These are phyloP conservation scores for Scheffersomyces ergatensis DNA, from an alignment of 805 yeast genomes.

Conservation along the genomic window DNA sequence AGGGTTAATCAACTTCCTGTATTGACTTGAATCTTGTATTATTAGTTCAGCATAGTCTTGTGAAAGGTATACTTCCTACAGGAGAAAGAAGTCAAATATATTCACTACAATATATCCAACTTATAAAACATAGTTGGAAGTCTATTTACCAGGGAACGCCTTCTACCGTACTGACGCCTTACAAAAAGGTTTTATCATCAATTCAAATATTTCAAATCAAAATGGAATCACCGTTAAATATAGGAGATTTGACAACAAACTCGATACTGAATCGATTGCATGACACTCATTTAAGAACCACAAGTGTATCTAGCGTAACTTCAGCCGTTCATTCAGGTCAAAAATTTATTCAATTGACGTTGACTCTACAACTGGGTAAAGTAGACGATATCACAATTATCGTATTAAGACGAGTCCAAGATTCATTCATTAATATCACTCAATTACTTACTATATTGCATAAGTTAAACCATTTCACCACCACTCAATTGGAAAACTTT, in stretches of 20 bases:
- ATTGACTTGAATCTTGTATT: too few species aligned
- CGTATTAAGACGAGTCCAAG: slow-evolving; percentile 40
- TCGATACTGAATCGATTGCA: slow-evolving; percentile 33
- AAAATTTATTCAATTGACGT: slow-evolving; percentile 33
- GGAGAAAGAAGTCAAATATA: too few species aligned
- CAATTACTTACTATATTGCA: slow-evolving; percentile 35
- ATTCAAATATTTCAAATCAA: too few species aligned
- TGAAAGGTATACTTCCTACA: too few species aligned
- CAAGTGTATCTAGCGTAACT: slow-evolving; percentile 13
- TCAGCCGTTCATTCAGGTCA: slow-evolving; percentile 35
- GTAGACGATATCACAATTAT: slow-evolving; percentile 7
- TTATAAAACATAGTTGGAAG: too few species aligned
- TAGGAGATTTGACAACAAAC: slow-evolving; percentile 41
- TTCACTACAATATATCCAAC: too few species aligned
- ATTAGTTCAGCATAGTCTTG: too few species aligned
- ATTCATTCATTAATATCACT: slow-evolving; percentile 37
- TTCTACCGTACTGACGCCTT: too few species aligned
- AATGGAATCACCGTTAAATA: slow-evolving; percentile 43
- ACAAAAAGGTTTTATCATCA: too few species aligned
- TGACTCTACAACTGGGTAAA: slow-evolving; percentile 7
- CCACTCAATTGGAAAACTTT: slow-evolving; percentile 25
- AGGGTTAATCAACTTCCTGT: too few species aligned
- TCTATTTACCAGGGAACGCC: too few species aligned
- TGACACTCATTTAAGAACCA: slow-evolving; percentile 33
- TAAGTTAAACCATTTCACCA: slow-evolving; percentile 23